Evolutionary conservation across 129 eudicot genomes (phyloP), one percentile per base, ranked within the genome.

Genomic region (Artemisia tridentata): DNA sequence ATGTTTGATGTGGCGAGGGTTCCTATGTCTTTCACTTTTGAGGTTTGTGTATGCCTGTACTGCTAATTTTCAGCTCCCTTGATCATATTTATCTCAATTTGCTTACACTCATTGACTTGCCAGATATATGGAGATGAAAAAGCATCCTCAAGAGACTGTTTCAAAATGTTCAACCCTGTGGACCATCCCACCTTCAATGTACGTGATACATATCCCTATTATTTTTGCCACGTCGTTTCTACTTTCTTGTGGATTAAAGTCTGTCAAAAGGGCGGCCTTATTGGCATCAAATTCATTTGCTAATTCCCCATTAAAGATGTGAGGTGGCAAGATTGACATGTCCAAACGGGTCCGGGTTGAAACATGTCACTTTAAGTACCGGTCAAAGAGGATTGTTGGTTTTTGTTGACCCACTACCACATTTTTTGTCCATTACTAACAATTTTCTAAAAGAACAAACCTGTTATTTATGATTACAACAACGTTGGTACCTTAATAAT

Each of bases 1-100:
- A 92, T 92, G 92, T 92, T 67, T 82, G 96, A 92, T 46, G 71
- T 92, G 76, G 96, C 92, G 68, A 82, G 84, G 76, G 92, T 92
- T 34, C 96, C 98, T 79, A 85, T 92, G 98, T 88, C 96, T 67
- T 92, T 89, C 85, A 92, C 98, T 29, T 92, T 92, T 21, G 98
- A 92, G 98, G 98, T 89, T 74, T 73, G 84, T 52, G 46, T 15
- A 38, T 63, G 19, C 4, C 45, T 27, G 25, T 60, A 9, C 29
- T 49, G 3, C 50, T 15, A n/a, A 38, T 6, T 81, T 55, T 19
- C 52, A 62, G 12, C 17, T 2, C 14, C 63, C 11, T 29, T 48
- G 25, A 25, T 11, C 23, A 54, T 17, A 50, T 61, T 58, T 16
- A 49, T 13, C 18, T 43, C 16, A 45, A 11, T 61, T 25, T 72